phyloP scores from a whole-genome alignment of 129 eudicot species.

The Arctium lappa region DNA sequence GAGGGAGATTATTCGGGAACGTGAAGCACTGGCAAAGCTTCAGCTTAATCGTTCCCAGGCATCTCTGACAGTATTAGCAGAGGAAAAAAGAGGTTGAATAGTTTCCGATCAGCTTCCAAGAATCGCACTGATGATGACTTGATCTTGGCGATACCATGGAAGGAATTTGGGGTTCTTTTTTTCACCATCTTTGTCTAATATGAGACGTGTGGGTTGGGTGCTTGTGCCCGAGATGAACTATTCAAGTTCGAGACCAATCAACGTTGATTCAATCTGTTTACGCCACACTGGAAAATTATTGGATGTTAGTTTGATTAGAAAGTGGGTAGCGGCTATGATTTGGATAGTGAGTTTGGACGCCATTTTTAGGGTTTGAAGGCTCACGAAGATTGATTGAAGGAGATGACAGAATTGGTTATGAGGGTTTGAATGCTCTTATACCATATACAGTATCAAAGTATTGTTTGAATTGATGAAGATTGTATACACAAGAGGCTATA shows the following conservation, averaged over 20 bases:
- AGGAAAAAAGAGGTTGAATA: background rate
- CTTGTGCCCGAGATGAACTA: background rate
- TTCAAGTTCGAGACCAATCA: background rate
- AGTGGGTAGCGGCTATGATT: too few relatives aligned
- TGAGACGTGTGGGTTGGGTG: background rate
- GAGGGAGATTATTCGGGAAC: background rate
- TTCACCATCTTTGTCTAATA: background rate
- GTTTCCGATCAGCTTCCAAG: too few relatives aligned
- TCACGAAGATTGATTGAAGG: too few relatives aligned
- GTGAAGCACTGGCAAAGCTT: background rate
- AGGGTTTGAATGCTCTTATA: too few relatives aligned
- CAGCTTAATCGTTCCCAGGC: background rate
- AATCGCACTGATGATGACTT: too few relatives aligned
- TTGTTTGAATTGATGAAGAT: too few relatives aligned
- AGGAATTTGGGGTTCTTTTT: background rate
- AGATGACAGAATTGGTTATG: too few relatives aligned
- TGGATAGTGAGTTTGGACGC: too few relatives aligned
- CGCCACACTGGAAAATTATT: background rate
- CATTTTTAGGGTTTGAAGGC: too few relatives aligned
- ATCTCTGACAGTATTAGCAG: background rate
- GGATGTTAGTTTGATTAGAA: background rate
- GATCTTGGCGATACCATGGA: too few relatives aligned
- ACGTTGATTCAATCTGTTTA: background rate
- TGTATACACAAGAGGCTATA: too few relatives aligned
- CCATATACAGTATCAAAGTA: too few relatives aligned